Percentiles rank a stretch among this genome's conserved stretches.
phyloP scores from a whole-genome alignment of 1,139 yeast species.

The Blastobotrys indianensis region DNA sequence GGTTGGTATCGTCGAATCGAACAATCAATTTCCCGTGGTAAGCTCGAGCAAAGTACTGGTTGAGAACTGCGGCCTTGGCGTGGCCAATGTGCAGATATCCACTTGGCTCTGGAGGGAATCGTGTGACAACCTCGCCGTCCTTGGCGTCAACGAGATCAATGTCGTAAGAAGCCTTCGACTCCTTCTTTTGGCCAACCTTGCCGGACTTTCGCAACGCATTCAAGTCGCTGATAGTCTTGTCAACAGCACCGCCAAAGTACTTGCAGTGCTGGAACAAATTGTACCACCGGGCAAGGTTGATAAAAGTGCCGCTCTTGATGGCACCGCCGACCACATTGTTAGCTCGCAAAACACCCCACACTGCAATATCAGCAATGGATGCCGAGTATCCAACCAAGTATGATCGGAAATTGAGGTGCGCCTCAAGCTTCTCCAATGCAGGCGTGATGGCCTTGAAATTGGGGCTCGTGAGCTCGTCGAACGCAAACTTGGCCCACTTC shows the following conservation, averaged over 20 bases:
- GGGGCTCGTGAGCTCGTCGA: constrained; percentile 64
- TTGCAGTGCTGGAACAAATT: constrained; percentile 61
- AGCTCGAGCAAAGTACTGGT: constrained; percentile 89
- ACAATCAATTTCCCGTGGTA: constrained; percentile 92
- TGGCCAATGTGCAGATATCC: constrained; percentile 97
- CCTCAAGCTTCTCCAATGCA: constrained; percentile 73
- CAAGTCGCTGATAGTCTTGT: constrained; percentile 58
- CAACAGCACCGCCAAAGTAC: constrained; percentile 65
- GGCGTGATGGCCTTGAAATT: constrained; percentile 81
- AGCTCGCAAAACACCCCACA: constrained; percentile 92
- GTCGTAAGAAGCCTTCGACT: constrained; percentile 69
- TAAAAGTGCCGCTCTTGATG: constrained; percentile 74
- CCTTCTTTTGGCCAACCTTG: constrained; percentile 52
- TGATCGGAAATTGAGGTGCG: constrained; percentile 80
- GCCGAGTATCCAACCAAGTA: constrained; percentile 62
- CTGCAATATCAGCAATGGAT: constrained; percentile 74
- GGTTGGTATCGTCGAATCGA: constrained; percentile 96
- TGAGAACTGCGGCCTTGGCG: constrained; percentile 92
- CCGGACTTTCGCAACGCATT: constrained; percentile 69
- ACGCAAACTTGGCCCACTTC: constrained; percentile 66
- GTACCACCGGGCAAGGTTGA: constrained; percentile 93
- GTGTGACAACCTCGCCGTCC: constrained; percentile 90
- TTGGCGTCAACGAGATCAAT: constrained; percentile 87
- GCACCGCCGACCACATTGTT: constrained; percentile 90
- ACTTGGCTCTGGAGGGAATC: constrained; percentile 92